These are phyloP conservation scores for Dipteronia dyeriana DNA, from an alignment of 345 rosid species.

Conservation along the genomic window DNA sequence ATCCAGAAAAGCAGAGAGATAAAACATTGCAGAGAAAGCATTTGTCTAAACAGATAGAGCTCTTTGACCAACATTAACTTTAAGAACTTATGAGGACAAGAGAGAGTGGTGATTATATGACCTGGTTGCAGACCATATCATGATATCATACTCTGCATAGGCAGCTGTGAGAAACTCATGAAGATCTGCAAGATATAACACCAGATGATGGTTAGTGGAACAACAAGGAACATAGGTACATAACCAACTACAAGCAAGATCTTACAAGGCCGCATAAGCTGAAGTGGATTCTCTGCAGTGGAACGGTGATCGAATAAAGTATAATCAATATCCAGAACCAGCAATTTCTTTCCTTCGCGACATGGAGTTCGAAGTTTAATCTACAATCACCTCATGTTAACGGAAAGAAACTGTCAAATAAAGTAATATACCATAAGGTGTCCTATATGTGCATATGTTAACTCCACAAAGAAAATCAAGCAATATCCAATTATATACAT, in stretches of 20 bases:
- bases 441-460: neutral
- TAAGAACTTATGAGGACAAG: neutral
- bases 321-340: slow-evolving; percentile 93
- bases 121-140: slow-evolving; percentile 99
- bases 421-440: neutral
- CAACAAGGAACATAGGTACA: neutral
- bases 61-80: neutral
- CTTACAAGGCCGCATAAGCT: slow-evolving; percentile 97
- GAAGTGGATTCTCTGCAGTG: slow-evolving; percentile 83
- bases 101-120: slow-evolving; percentile 16
- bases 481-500: neutral
- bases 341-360: slow-evolving; percentile 87
- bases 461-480: neutral
- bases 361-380: slow-evolving; percentile 72
- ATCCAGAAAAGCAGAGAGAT: neutral
- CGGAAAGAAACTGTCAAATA: too few relatives aligned
- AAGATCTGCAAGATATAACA: slow-evolving; percentile 60
- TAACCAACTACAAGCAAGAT: neutral
- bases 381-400: slow-evolving; percentile 34
- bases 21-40: neutral
- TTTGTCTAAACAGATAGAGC: neutral
- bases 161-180: slow-evolving; percentile 95
- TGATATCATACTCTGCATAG: slow-evolving; percentile 88
- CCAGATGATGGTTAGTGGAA: slow-evolving; percentile 15
- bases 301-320: slow-evolving; percentile 95